Percentiles rank a stretch among this genome's conserved stretches.
Evolutionary conservation across 192 early-diverging fungal species (phyloP).

Genomic region (Coemansia sp.): DNA sequence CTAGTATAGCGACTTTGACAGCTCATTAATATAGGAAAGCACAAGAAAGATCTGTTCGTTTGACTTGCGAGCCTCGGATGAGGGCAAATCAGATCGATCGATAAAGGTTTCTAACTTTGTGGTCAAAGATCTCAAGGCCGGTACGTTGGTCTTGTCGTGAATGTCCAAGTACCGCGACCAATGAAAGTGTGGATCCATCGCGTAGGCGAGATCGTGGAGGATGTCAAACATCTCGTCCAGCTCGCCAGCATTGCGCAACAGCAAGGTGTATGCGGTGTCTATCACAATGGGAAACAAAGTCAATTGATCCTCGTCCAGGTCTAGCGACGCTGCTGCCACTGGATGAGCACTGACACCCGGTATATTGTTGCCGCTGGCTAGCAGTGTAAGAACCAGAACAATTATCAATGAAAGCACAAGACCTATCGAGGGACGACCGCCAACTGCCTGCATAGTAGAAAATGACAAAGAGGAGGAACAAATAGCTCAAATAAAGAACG

Average conservation of each 20-base stretch:
- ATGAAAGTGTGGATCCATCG: conserved; percentile 2
- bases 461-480: neutral
- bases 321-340: neutral
- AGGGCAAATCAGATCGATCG: neutral
- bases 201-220: conserved; percentile 11
- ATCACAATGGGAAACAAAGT: neutral
- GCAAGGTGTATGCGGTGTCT: neutral
- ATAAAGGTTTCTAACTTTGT: conserved; percentile 14
- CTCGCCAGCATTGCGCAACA: conserved; percentile 11
- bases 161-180: conserved; percentile 16
- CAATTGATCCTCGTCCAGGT: neutral
- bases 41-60: conserved; percentile 1
- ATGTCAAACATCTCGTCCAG: conserved; percentile 7
- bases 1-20: conserved; percentile 5
- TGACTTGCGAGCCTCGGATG: neutral
- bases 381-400: neutral
- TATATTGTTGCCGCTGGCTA: neutral
- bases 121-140: conserved; percentile 3
- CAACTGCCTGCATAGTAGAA: neutral
- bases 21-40: conserved; percentile 4
- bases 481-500: neutral
- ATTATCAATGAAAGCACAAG: neutral
- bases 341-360: neutral
- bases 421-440: neutral
- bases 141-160: conserved; percentile 7